Conservation (phyloP, 495 filamentous ascomycete species). For the Filosporella fistucella region DNA sequence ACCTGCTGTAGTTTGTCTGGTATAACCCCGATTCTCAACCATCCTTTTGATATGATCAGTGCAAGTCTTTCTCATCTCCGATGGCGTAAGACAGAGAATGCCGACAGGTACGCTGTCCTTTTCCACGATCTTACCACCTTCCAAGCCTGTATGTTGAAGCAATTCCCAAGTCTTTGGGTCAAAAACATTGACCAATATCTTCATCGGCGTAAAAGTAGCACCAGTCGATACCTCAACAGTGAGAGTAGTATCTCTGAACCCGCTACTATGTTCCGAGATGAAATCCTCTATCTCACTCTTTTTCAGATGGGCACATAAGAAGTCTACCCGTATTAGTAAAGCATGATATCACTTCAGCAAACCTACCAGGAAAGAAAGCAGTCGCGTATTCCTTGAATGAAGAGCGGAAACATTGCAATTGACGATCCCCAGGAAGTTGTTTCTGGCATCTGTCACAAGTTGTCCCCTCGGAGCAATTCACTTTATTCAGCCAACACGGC, state of each 20-base stretch:
- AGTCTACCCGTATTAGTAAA: slow-evolving; percentile 45
- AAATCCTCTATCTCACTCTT: slow-evolving; percentile 38
- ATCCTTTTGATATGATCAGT: slow-evolving; percentile 40
- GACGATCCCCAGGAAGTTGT: slow-evolving; percentile 30
- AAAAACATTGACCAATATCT: slow-evolving; percentile 41
- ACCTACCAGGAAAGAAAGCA: slow-evolving; percentile 33
- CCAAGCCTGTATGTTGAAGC: slow-evolving; percentile 38
- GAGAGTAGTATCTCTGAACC: slow-evolving; percentile 30
- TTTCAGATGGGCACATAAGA: slow-evolving; percentile 39
- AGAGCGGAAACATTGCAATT: slow-evolving; percentile 39
- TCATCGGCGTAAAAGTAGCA: slow-evolving; percentile 32
- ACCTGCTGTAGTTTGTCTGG: slow-evolving; percentile 39
- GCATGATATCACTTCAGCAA: slow-evolving; percentile 23
- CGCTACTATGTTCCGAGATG: slow-evolving; percentile 34
- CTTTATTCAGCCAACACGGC: slow-evolving; percentile 21
- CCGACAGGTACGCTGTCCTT: slow-evolving; percentile 38
- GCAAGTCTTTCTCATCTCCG: slow-evolving; percentile 33
- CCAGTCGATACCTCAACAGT: slow-evolving; percentile 38
- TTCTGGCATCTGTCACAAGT: slow-evolving; percentile 10
- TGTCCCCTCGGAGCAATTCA: slow-evolving; percentile 8
- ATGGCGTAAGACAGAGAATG: slow-evolving; percentile 29
- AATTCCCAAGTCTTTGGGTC: slow-evolving; percentile 37
- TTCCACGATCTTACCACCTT: slow-evolving; percentile 29
- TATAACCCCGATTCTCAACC: slow-evolving; percentile 32
- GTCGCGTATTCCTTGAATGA: slow-evolving; percentile 43